Base-by-base conservation (phyloP, 2,329 filamentous ascomycete genomes). In the Didymella lethalis region DNA sequence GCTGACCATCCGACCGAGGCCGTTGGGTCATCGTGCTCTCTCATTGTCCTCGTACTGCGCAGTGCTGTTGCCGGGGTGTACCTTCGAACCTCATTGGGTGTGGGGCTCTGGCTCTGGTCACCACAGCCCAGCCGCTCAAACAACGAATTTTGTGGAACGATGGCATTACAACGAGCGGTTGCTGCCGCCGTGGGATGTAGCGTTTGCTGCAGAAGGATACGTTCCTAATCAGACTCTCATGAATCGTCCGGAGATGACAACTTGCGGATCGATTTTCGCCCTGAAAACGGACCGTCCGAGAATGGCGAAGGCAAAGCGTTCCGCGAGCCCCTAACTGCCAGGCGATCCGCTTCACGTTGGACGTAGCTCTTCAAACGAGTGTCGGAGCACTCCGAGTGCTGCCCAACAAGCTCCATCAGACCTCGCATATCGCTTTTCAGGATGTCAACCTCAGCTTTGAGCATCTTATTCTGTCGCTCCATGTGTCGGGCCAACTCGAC, bases 401-500 rank as follows among this genome's bases (percentile, higher is more conserved):
- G 55, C 7, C 64, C 64, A 4, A 72, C 69, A 3, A 70, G 28
- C 6, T 64, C 64, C 63, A 73, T 72, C 36, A 75, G 45, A 0
- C 66, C 62, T 23, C 60, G 57, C 47, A 73, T 55, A 14, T 67
- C 66, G 34, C 36, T 49, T 53, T 63, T 65, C 10, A 77, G 60
- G n/a, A 68, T 25, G 12, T 67, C 64, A 0, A 72, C 64, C 41
- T 75, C 71, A 4, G 67, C 62, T 32, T 70, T 75, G 7, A 77
- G 62, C 20, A 64, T 46, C 29, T 66, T 69, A 51, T 75, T 75
- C 38, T 51, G 66, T 16, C 63, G 58, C 47, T 74, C 74, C 2
- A 69, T 64, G 1, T 73, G 69, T 28, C 78, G 72, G 4, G 77
- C 74, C 47, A 67, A 71, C 53, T 78, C 76, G 49, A 86, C 82